Evolutionary conservation across 805 yeast genomes (phyloP).

Genomic region (Candida argentea): DNA sequence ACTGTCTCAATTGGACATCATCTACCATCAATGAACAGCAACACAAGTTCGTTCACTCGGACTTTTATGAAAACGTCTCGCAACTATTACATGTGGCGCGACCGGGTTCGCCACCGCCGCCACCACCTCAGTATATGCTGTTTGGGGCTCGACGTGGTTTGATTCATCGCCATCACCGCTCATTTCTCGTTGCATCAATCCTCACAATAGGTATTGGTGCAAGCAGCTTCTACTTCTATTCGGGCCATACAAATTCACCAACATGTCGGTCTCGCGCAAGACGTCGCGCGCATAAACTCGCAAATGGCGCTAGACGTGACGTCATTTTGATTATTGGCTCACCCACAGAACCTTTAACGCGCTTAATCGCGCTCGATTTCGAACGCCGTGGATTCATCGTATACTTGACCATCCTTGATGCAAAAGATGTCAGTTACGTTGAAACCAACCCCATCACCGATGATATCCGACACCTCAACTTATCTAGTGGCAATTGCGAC

Average conservation of each 20-base stretch:
- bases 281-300: constrained; percentile 52
- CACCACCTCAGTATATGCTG: background rate
- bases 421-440: constrained; percentile 42
- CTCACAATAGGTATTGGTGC: background rate
- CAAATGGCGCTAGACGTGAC: constrained; percentile 66
- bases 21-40: constrained; percentile 15
- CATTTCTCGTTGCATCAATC: constrained; percentile 5
- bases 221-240: background rate
- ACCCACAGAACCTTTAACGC: constrained; percentile 63
- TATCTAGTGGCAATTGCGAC: constrained; percentile 38
- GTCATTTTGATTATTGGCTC: constrained; percentile 70
- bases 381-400: constrained; percentile 76
- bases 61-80: constrained; percentile 5
- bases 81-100: constrained; percentile 6
- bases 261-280: constrained; percentile 4
- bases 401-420: constrained; percentile 62
- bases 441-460: constrained; percentile 48
- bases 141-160: background rate
- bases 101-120: constrained; percentile 1
- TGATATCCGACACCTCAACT: constrained; percentile 58
- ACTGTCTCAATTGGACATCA: constrained; percentile 11
- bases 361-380: constrained; percentile 61
- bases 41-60: constrained; percentile 13
- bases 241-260: background rate
- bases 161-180: constrained; percentile 1